A percentile compares a stretch with the other conserved stretches of the same genome.
Evolutionary conservation across 2,329 filamentous ascomycete genomes (phyloP).

Genomic region (Talaromyces sp.): DNA sequence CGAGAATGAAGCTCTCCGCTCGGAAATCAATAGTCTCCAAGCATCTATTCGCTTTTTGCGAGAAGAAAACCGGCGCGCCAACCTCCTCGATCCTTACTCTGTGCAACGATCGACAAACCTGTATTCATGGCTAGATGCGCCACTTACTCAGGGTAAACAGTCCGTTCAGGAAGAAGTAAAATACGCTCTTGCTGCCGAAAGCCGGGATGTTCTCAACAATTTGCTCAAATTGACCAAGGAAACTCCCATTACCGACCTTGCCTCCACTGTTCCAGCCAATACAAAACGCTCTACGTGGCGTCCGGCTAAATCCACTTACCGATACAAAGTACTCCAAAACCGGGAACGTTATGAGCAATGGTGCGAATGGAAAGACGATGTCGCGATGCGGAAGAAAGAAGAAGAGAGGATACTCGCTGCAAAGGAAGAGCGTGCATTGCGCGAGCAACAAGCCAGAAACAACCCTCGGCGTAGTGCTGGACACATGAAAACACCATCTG

Average conservation of each 20-base stretch:
- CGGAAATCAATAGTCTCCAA: slow-evolving; percentile 40
- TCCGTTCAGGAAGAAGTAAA: slow-evolving; percentile 25
- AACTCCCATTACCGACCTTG: slow-evolving; percentile 34
- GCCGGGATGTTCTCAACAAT: slow-evolving; percentile 36
- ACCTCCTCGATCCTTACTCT: slow-evolving; percentile 37
- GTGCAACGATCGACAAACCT: slow-evolving; percentile 35
- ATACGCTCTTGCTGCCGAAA: slow-evolving; percentile 34
- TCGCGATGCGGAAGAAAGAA: slow-evolving; percentile 31
- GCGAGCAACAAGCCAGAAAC: slow-evolving; percentile 21
- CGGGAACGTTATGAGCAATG: slow-evolving; percentile 43
- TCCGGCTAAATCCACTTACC: slow-evolving; percentile 36
- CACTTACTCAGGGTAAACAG: slow-evolving; percentile 24
- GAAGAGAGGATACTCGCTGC: slow-evolving; percentile 30
- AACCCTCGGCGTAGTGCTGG: slow-evolving; percentile 13
- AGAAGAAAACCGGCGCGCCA: slow-evolving; percentile 38
- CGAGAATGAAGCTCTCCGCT: slow-evolving; percentile 39
- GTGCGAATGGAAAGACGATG: slow-evolving; percentile 39
- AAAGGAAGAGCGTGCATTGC: slow-evolving; percentile 26
- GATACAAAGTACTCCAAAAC: slow-evolving; percentile 39
- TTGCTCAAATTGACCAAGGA: slow-evolving; percentile 40
- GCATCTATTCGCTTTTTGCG: slow-evolving; percentile 42
- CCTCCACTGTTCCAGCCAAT: slow-evolving; percentile 24
- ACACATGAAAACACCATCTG: slow-evolving; percentile 19
- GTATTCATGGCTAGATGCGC: slow-evolving; percentile 40
- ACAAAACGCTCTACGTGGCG: slow-evolving; percentile 33